Evolutionary conservation across 2,329 filamentous ascomycete species (phyloP), one percentile per base, ranked within the genome.

Genomic region (Stachybotrys elegans): DNA sequence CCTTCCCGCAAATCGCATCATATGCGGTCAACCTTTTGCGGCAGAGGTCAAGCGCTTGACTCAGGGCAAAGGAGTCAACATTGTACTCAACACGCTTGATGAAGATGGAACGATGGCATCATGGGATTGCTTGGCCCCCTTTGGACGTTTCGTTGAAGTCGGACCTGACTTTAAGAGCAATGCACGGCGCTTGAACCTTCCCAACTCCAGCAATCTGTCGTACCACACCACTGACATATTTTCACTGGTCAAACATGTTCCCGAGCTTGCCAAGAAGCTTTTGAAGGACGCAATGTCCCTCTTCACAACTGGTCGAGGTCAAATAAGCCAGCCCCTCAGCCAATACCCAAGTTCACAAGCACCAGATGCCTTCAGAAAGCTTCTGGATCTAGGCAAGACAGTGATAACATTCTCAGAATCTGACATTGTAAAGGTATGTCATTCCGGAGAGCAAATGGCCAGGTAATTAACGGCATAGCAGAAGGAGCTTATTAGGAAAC

Each of bases 111-210:
- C 68, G 0, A 52, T 48, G 0, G 54, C 58, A 2, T 60, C 63
- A 0, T 68, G 58, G 59, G 47, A 59, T 11, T 67, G 61, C 36
- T 47, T 71, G 13, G 61, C 66, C 1, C 45, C 50, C 2, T 56
- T 51, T 17, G 67, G 68, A 0, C 44, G 53, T 0, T 59, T 69
- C 38, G 38, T 70, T 0, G 67, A 70, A 43, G 57, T 69, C 29
- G 62, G 57, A 25, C 49, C 49, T 4, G n/a, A n/a, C n/a, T n/a
- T n/a, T n/a, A n/a, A n/a, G n/a, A 43, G 42, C 9, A 39, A 39
- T 0, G 31, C 34, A 4, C 43, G 57, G 2, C 41, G 48, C 2
- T 48, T 58, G 36, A 40, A 23, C n/a, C n/a, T n/a, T 13, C 54
- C 54, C 16, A 43, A n/a, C n/a, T n/a, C 44, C 2, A 48, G 45